Base-by-base conservation (phyloP, 208 protist species). In the Acanthamoeba sp. region DNA sequence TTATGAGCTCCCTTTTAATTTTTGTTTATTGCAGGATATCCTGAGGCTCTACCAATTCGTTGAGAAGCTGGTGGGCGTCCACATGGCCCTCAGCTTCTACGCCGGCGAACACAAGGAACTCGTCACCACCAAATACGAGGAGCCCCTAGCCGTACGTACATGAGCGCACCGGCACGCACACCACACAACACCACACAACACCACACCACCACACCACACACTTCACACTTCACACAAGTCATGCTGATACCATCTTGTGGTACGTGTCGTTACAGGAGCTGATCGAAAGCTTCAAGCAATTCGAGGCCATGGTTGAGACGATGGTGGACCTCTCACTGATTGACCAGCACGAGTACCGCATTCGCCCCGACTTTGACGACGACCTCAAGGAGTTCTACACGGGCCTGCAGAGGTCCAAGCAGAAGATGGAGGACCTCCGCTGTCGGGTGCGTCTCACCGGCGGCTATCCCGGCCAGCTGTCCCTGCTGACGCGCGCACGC, bases 301-400 rank as follows among this genome's bases (percentile, higher is more conserved):
- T 96, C 73, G 93, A 96, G 55, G 89, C 66, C 20, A 69, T 95
- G 55, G 80, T 95, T 10, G 94, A 95, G 48, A 62, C 40, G 29
- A 96, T 95, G 32, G 91, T 97, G 38, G 96, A 97, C 69, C 69
- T 97, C 2, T 88, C 91, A 27, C 36, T 88, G 45, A 94, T 94
- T 2, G 91, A 94, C 27, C 62, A 94, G 42, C 92, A 97, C 91
- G 94, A 97, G 45, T 98, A 96, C 73, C 38, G 96, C 48, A 99
- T 99, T 95, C 98, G 98, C 71, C 95, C 98, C n/a, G 92, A 96
- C 40, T 99, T 99, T 94, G 98, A 99, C 94, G 98, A 98, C 73
- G 97, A 98, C n/a, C 97, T 99, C 18, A 94, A 97, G 78, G 96
- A 94, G 84, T 95, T 99, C 69, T 96, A 98, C 62, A 95, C 96